Evolutionary conservation across 2,329 filamentous ascomycete genomes (phyloP).

Genomic region (Colletotrichum liaoningense): DNA sequence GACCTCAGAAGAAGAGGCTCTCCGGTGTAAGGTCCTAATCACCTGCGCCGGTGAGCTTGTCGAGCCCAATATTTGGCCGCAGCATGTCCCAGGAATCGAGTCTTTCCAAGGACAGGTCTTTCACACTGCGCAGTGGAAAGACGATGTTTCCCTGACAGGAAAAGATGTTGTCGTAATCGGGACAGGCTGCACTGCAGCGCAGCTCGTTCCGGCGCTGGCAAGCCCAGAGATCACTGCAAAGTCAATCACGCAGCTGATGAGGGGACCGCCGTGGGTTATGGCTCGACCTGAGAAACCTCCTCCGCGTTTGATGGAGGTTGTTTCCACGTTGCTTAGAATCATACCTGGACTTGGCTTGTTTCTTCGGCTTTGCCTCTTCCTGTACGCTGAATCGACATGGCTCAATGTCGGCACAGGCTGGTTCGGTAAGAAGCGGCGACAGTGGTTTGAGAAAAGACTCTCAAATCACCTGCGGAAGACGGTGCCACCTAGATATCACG

Average conservation of each 20-base stretch:
- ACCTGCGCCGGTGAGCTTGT: not conserved
- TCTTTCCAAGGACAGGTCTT: constrained; percentile 16
- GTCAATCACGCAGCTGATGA: constrained; percentile 50
- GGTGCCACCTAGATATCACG: constrained; percentile 69
- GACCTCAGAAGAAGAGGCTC: not conserved
- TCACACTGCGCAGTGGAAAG: constrained; percentile 55
- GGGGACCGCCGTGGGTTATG: constrained; percentile 55
- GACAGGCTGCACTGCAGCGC: constrained; percentile 64
- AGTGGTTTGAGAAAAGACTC: constrained; percentile 35
- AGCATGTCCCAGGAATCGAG: not conserved
- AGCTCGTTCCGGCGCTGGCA: constrained; percentile 54
- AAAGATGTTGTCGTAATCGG: constrained; percentile 65
- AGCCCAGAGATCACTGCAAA: constrained; percentile 47
- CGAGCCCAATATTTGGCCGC: not conserved
- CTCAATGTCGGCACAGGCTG: constrained; percentile 6
- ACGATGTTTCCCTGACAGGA: constrained; percentile 56
- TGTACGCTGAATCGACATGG: constrained; percentile 43
- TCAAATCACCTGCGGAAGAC: constrained; percentile 56
- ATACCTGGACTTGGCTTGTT: constrained; percentile 59
- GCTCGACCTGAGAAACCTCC: constrained; percentile 43
- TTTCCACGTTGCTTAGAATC: constrained; percentile 49
- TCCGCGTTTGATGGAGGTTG: constrained; percentile 32
- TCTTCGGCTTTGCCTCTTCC: constrained; percentile 55
- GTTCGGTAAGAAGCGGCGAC: not conserved
- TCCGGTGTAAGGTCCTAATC: not conserved